Conservation (phyloP, 176 grass and related monocot species). For the Eleusine coracana region DNA sequence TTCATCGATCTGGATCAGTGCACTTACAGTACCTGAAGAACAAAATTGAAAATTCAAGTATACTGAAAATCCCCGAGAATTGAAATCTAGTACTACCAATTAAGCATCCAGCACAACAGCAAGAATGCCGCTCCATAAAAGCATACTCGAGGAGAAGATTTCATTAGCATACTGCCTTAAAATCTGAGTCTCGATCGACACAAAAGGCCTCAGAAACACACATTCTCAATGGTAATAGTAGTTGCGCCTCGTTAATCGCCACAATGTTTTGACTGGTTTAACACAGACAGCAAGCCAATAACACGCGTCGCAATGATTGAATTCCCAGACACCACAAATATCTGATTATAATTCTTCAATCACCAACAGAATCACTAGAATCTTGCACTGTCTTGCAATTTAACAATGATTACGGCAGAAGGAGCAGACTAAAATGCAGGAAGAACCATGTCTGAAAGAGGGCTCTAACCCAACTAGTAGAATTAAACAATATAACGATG, state of each 20-base stretch:
- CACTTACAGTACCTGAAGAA: background rate
- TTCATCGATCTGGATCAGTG: background rate
- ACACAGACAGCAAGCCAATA: background rate
- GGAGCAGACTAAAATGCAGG: background rate
- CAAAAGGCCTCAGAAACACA: background rate
- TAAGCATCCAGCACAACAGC: background rate
- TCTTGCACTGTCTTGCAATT: background rate
- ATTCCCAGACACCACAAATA: background rate
- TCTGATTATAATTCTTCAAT: background rate
- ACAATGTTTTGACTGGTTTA: constrained; percentile 3
- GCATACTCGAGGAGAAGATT: constrained; percentile 1
- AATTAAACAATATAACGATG: background rate
- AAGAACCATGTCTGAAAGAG: background rate
- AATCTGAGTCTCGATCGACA: background rate
- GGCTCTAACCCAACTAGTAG: background rate
- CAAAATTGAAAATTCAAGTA: background rate
- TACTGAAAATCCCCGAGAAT: background rate
- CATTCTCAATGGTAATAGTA: background rate
- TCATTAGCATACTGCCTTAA: background rate
- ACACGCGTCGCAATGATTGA: background rate
- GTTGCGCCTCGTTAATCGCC: background rate
- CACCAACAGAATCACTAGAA: background rate
- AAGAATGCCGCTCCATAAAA: background rate
- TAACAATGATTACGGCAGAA: constrained; percentile 6
- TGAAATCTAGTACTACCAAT: background rate